Evolutionary conservation across 202 grass and related monocot species (phyloP).

Genomic region (Setaria viridis): DNA sequence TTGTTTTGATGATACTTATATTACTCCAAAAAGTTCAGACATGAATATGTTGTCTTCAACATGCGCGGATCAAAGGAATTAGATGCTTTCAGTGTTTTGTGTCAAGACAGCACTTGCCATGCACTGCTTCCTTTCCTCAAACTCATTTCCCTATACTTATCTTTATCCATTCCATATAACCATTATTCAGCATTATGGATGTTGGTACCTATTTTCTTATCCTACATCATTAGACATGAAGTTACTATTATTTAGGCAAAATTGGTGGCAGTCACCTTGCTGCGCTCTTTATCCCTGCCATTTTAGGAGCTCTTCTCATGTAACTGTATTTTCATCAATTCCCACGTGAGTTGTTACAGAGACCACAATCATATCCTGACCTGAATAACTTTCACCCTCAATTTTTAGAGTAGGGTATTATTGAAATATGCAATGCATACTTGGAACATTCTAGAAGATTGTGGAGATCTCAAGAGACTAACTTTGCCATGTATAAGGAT

Average conservation of each 20-base stretch:
- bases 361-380: not conserved
- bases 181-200: conserved; percentile 22
- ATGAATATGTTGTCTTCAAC: conserved; percentile 1
- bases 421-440: too few relatives aligned
- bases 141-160: not conserved
- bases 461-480: too few relatives aligned
- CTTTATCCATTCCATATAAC: conserved; percentile 4
- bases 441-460: too few relatives aligned
- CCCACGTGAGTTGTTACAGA: not conserved
- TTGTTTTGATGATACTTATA: conserved; percentile 11
- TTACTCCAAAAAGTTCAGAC: not conserved
- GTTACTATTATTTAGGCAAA: not conserved
- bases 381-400: conserved; percentile 18
- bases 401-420: not conserved
- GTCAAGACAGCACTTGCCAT: not conserved
- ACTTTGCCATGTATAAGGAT: too few relatives aligned
- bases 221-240: conserved; percentile 10
- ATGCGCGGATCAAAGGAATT: not conserved
- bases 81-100: conserved; percentile 18
- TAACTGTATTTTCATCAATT: conserved; percentile 11
- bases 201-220: conserved; percentile 18
- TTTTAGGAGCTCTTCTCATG: conserved; percentile 8
- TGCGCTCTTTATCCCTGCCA: not conserved
- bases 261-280: not conserved
- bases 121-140: conserved; percentile 15